Base-by-base conservation (phyloP, 352 stramenopile species). In the Globisporangium irregulare region DNA sequence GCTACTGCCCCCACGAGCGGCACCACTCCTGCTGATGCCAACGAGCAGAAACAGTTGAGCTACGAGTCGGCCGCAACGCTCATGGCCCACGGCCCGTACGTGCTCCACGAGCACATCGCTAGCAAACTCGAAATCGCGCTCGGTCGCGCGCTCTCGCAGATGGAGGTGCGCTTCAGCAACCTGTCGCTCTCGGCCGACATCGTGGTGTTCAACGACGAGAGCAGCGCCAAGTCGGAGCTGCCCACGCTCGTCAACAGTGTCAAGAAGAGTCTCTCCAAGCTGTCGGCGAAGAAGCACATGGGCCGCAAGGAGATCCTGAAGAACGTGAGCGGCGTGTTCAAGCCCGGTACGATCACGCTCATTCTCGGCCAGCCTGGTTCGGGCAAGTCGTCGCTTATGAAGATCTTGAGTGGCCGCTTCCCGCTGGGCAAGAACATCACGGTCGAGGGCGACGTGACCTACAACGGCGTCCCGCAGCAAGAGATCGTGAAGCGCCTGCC, bases 311-410 rank as follows among this genome's bases (percentile, higher is more conserved):
- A 54, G 0, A 54, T 54, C n/a, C 6, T 54, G 15, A 54, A 54
- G 48, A 54, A 54, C 48, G 8, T 54, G 18, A 54, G 48, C 9
- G 48, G 7, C 15, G 48, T 14, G 48, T 25, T 54, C 48, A 54
- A 25, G 48, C 48, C 48, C 48, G 48, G 48, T 0, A 14, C n/a
- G 48, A 22, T 54, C 20, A 54, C n/a, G 48, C 6, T 54, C 18
- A 12, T 54, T 8, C 48, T 54, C 18, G 48, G 48, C 6, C 48
- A 54, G 9, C 48, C 48, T 25, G 48, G 48, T 1, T 54, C 48
- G 0, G 64, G 56, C 64, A 70, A 70, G 64, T 66, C 38, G n/a
- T n/a, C 56, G 29, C 64, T 70, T 18, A 60, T 74, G 66, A 74
- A 74, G 46, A 6, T 70, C 12, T 59, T 74, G 14, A 64, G 66